phyloP scores from a whole-genome alignment of 164 flowering plant species.

The Litsea cubeba region DNA sequence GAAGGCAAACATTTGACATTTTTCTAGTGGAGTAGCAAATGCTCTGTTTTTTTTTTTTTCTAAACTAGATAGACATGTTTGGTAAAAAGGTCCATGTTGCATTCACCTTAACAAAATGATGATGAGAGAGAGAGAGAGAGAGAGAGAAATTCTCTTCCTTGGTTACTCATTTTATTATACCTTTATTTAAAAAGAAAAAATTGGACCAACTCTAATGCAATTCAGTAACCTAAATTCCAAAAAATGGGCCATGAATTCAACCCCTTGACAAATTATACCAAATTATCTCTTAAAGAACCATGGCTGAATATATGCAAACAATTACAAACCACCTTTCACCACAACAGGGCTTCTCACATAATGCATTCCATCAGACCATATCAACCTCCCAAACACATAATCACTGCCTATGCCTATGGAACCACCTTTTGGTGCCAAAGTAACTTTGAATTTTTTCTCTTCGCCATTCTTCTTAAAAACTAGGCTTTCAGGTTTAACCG shows the following conservation, averaged over 20 bases:
- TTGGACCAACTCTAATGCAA: background rate
- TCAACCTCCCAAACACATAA: conserved; percentile 55
- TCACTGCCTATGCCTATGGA: conserved; percentile 2
- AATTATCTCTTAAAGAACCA: background rate
- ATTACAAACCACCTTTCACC: conserved; percentile 14
- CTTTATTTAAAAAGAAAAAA: background rate
- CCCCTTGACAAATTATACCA: background rate
- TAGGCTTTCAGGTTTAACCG: conserved; percentile 41
- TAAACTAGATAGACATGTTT: background rate
- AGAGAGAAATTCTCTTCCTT: too few relatives aligned
- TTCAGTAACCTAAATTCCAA: too few relatives aligned
- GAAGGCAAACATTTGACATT: too few relatives aligned
- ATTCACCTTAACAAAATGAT: background rate
- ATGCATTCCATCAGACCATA: conserved; percentile 70
- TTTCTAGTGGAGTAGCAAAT: too few relatives aligned
- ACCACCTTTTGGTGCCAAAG: conserved; percentile 15
- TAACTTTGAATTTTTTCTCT: conserved; percentile 45
- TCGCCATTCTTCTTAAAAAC: conserved; percentile 47
- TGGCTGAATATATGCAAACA: background rate
- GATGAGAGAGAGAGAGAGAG: background rate
- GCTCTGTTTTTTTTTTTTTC: background rate
- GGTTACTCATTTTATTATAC: background rate
- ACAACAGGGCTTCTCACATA: conserved; percentile 65
- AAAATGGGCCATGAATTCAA: too few relatives aligned
- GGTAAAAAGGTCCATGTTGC: background rate